phyloP scores from a whole-genome alignment of 2,329 filamentous ascomycete species.

The Fusarium sp. region DNA sequence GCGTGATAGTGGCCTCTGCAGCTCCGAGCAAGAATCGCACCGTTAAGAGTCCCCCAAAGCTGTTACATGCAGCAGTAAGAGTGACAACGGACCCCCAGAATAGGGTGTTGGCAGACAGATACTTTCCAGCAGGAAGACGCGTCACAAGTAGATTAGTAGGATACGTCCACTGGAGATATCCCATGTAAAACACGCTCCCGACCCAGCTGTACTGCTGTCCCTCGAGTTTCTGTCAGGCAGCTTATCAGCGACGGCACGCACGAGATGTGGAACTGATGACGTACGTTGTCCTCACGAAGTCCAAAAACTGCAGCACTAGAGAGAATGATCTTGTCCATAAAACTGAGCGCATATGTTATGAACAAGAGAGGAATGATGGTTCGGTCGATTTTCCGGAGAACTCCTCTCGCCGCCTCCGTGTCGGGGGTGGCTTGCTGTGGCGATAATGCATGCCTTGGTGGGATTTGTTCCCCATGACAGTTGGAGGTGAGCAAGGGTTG shows the following conservation, averaged over 20 bases:
- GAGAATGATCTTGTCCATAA: slow-evolving; percentile 71
- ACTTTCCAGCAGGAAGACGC: slow-evolving; percentile 60
- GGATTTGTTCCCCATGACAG: too few relatives aligned
- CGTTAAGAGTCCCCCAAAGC: slow-evolving; percentile 62
- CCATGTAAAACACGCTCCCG: slow-evolving; percentile 54
- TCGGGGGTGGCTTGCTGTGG: not conserved
- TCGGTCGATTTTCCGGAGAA: slow-evolving; percentile 68
- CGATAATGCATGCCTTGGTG: not conserved
- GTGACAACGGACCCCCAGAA: slow-evolving; percentile 64
- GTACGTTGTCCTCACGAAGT: slow-evolving; percentile 59
- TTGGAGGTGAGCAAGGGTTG: slow-evolving; percentile 23
- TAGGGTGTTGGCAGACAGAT: slow-evolving; percentile 59
- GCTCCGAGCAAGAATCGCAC: slow-evolving; percentile 66
- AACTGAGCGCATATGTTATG: slow-evolving; percentile 69
- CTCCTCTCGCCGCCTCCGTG: slow-evolving; percentile 44
- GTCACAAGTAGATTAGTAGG: slow-evolving; percentile 62
- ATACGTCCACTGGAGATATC: slow-evolving; percentile 64
- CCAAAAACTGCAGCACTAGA: slow-evolving; percentile 69
- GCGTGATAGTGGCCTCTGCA: slow-evolving; percentile 66
- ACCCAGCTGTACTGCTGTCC: slow-evolving; percentile 75
- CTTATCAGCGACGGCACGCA: not conserved
- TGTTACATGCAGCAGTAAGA: slow-evolving; percentile 58
- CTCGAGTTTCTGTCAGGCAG: slow-evolving; percentile 33
- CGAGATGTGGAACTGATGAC: not conserved
- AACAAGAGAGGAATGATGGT: slow-evolving; percentile 68